Percentiles rank a stretch among this genome's conserved stretches.
Evolutionary conservation across 495 filamentous ascomycete species (phyloP).

Genomic region (Oidiodendron maius): DNA sequence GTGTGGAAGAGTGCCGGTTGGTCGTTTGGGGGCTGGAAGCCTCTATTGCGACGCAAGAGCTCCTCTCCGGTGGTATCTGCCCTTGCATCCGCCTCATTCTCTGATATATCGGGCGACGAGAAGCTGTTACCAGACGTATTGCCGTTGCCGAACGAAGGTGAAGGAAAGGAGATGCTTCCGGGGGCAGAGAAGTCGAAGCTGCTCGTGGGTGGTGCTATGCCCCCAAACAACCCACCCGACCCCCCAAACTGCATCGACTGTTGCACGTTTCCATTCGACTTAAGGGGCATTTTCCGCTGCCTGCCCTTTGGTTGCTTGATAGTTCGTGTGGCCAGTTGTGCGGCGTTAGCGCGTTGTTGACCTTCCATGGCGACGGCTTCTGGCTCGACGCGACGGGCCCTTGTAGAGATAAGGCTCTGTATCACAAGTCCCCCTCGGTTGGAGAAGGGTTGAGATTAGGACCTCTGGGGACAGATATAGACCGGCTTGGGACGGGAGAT

Average conservation of each 20-base stretch:
- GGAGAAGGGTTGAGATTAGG: too few species aligned
- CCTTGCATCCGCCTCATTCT: background rate
- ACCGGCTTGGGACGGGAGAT: background rate
- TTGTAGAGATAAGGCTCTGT: too few species aligned
- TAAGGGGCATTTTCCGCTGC: background rate
- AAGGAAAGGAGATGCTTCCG: slow-evolving; percentile 6
- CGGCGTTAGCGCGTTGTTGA: slow-evolving; percentile 19
- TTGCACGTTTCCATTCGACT: background rate
- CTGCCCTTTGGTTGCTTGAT: slow-evolving; percentile 9
- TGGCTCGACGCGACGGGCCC: background rate
- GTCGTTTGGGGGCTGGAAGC: background rate
- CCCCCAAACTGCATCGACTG: background rate
- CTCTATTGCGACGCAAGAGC: slow-evolving; percentile 6
- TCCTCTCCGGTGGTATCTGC: slow-evolving; percentile 8
- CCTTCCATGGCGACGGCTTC: slow-evolving; percentile 10
- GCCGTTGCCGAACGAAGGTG: slow-evolving; percentile 5
- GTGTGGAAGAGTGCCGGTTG: slow-evolving; percentile 1
- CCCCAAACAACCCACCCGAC: slow-evolving; percentile 16
- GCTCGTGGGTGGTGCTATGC: slow-evolving; percentile 6
- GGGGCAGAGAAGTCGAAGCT: slow-evolving; percentile 15
- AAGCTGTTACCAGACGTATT: slow-evolving; percentile 2
- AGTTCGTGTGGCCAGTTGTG: slow-evolving; percentile 21
- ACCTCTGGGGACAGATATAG: too few species aligned
- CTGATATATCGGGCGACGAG: slow-evolving; percentile 3
- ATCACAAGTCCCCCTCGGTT: too few species aligned